Evolutionary conservation across 2,329 filamentous ascomycete species (phyloP).

Genomic region (Septoria petroselini): DNA sequence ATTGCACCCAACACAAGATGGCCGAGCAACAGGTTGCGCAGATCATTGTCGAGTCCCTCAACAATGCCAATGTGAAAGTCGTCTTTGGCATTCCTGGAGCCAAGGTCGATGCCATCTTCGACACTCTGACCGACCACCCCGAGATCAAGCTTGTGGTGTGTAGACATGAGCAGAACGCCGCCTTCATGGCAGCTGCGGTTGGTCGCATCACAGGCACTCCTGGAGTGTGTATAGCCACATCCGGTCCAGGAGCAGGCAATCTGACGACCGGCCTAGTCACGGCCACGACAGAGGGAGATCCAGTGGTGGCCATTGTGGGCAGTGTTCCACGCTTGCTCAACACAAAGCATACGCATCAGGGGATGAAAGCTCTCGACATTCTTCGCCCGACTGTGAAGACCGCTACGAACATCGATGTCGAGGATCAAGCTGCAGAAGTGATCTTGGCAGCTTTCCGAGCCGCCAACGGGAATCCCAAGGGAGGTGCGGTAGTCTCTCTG

Average conservation of each 20-base stretch:
- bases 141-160: constrained; percentile 50
- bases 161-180: constrained; percentile 52
- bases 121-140: constrained; percentile 47
- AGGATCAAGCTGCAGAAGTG: constrained; percentile 50
- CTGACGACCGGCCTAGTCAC: constrained; percentile 49
- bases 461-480: constrained; percentile 44
- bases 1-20: constrained; percentile 10
- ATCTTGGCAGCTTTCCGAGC: constrained; percentile 48
- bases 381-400: constrained; percentile 47
- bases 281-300: constrained; percentile 44
- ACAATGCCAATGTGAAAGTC: constrained; percentile 46
- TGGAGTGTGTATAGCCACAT: constrained; percentile 50
- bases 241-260: constrained; percentile 49
- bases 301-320: constrained; percentile 51
- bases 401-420: constrained; percentile 44
- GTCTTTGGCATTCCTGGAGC: constrained; percentile 48
- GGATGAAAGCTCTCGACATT: constrained; percentile 46
- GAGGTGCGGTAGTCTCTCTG: constrained; percentile 45
- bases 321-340: constrained; percentile 46
- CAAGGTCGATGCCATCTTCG: constrained; percentile 51
- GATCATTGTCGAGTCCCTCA: constrained; percentile 37
- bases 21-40: constrained; percentile 34
- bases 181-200: constrained; percentile 50
- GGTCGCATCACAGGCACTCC: constrained; percentile 48
- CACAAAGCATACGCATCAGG: constrained; percentile 50